phyloP scores from a whole-genome alignment of 805 yeast species.

The Saturnispora sanitii region DNA sequence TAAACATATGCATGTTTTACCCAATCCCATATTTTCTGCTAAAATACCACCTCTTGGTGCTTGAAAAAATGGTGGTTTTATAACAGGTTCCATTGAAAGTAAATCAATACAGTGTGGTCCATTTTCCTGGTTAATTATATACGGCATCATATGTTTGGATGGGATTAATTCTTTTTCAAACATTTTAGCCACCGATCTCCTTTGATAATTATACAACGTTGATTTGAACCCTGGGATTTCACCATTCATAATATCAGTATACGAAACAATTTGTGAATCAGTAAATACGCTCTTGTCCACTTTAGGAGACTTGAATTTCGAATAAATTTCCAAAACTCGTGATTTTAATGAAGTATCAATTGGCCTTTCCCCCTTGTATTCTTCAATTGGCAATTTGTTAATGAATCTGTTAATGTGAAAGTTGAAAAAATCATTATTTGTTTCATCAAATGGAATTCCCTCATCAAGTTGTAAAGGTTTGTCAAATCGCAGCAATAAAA shows the following conservation, averaged over 20 bases:
- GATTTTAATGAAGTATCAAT: background rate
- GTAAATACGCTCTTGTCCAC: slow-evolving; percentile 17
- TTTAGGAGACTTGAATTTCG: slow-evolving; percentile 26
- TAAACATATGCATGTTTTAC: slow-evolving; percentile 52
- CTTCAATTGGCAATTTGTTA: slow-evolving; percentile 13
- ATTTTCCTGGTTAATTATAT: slow-evolving; percentile 8
- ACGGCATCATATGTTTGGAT: slow-evolving; percentile 18
- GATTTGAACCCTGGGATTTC: slow-evolving; percentile 40
- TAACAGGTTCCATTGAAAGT: slow-evolving; percentile 22
- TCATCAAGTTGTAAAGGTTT: background rate
- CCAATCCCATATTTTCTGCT: slow-evolving; percentile 63
- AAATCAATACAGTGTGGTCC: slow-evolving; percentile 29
- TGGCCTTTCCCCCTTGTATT: background rate
- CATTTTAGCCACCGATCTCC: slow-evolving; percentile 54
- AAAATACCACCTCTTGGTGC: slow-evolving; percentile 53
- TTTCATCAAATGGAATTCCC: background rate
- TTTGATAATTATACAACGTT: slow-evolving; percentile 46
- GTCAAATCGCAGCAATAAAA: slow-evolving; percentile 7
- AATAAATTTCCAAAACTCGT: slow-evolving; percentile 27
- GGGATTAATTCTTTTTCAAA: slow-evolving; percentile 38
- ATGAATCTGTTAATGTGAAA: slow-evolving; percentile 31
- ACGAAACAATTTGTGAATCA: slow-evolving; percentile 15
- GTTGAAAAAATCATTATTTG: slow-evolving; percentile 11
- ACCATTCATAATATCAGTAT: slow-evolving; percentile 21
- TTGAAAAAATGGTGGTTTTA: slow-evolving; percentile 32